phyloP scores from a whole-genome alignment of 2,329 filamentous ascomycete species.

The Trichoderma sp. region DNA sequence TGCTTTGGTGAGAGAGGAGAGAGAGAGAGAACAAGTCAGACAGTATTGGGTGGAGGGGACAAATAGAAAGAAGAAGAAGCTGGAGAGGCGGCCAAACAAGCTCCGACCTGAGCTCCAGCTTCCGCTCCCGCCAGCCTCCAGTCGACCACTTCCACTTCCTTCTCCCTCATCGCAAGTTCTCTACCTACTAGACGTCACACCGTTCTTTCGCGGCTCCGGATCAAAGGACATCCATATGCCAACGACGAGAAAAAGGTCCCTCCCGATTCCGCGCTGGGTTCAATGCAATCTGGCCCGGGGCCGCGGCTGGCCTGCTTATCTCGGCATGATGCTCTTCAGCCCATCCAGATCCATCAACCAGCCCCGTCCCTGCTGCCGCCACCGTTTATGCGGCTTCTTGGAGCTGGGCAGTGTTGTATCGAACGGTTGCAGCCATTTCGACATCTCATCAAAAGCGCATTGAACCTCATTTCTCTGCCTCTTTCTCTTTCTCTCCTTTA shows the following conservation, averaged over 20 bases:
- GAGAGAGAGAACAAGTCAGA: background rate
- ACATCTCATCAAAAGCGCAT: background rate
- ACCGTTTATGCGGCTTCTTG: slow-evolving; percentile 10
- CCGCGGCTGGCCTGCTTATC: slow-evolving; percentile 18
- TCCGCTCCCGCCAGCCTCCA: too few relatives aligned
- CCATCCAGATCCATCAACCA: slow-evolving; percentile 17
- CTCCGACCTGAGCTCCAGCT: background rate
- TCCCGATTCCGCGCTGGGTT: slow-evolving; percentile 4
- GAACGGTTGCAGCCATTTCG: slow-evolving; percentile 2
- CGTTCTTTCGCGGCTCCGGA: slow-evolving; percentile 19
- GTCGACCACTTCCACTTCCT: too few relatives aligned
- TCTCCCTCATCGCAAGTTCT: background rate
- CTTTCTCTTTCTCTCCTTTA: background rate
- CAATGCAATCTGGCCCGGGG: background rate
- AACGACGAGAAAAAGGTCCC: slow-evolving; percentile 1
- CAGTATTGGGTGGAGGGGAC: background rate
- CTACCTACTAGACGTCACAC: slow-evolving; percentile 14
- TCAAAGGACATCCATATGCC: background rate
- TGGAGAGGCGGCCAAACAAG: too few relatives aligned
- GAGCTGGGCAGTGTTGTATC: slow-evolving; percentile 10
- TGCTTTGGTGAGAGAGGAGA: background rate
- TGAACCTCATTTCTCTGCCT: background rate
- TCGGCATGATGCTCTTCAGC: slow-evolving; percentile 17
- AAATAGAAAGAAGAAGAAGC: background rate
- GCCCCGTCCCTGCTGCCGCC: slow-evolving; percentile 13